phyloP scores from a whole-genome alignment of 148 eudicot species.

The Beta vulgaris region DNA sequence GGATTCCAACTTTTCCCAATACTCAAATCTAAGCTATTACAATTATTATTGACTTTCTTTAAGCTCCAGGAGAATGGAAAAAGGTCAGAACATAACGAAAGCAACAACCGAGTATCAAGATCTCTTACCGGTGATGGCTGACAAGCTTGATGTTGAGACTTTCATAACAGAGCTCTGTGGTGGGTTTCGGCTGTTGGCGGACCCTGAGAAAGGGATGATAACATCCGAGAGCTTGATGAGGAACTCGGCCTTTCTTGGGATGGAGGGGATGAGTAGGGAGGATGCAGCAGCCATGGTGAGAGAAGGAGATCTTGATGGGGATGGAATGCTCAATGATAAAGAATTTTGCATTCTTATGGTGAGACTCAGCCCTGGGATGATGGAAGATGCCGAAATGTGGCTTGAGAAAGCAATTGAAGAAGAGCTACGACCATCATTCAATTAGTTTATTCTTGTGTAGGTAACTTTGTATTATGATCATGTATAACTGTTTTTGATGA shows the following conservation, averaged over 20 bases:
- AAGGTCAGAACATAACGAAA: background rate
- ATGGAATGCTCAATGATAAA: conserved; percentile 30
- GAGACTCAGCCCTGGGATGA: conserved; percentile 37
- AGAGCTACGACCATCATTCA: background rate
- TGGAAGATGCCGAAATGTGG: conserved; percentile 29
- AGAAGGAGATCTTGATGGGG: conserved; percentile 36
- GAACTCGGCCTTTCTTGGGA: conserved; percentile 31
- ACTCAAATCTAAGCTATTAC: background rate
- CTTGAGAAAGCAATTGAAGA: conserved; percentile 30
- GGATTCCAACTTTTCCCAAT: background rate
- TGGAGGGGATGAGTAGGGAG: conserved; percentile 30
- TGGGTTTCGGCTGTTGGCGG: conserved; percentile 31
- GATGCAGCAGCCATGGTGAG: conserved; percentile 29
- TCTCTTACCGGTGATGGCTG: conserved; percentile 32
- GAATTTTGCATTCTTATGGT: conserved; percentile 41
- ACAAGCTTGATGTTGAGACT: conserved; percentile 29
- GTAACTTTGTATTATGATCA: background rate
- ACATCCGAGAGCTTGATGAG: conserved; percentile 35
- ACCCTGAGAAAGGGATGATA: conserved; percentile 27
- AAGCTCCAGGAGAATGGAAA: conserved; percentile 17
- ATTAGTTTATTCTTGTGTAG: background rate
- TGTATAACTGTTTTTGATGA: background rate
- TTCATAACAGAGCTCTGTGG: conserved; percentile 33
- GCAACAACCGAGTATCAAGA: conserved; percentile 20
- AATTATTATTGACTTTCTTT: background rate